Percentiles rank a stretch among this genome's conserved stretches.
These are phyloP conservation scores for Alternaria postmessia DNA, from an alignment of 2,329 filamentous ascomycete genomes.

Conservation along the genomic window DNA sequence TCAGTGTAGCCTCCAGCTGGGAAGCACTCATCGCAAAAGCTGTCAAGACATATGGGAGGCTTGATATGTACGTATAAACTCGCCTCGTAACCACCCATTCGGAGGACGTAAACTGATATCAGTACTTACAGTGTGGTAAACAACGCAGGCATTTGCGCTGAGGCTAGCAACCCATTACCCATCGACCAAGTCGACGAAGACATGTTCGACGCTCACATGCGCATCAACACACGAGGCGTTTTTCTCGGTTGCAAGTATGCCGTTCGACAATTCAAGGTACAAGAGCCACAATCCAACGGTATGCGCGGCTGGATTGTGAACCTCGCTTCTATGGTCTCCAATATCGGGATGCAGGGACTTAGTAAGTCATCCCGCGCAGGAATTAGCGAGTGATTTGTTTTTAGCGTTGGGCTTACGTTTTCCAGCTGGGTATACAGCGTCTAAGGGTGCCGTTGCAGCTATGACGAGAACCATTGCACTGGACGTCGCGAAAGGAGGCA, in stretches of 20 bases:
- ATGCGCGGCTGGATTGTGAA: constrained; percentile 53
- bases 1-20: too few relatives aligned
- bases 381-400: not conserved
- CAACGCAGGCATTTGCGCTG: not conserved
- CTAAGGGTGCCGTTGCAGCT: constrained; percentile 57
- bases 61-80: too few relatives aligned
- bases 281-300: constrained; percentile 38
- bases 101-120: not conserved
- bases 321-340: constrained; percentile 42
- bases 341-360: constrained; percentile 35
- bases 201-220: constrained; percentile 49
- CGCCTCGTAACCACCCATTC: not conserved
- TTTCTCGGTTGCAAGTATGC: constrained; percentile 53
- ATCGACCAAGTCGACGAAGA: constrained; percentile 18
- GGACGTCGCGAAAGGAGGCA: constrained; percentile 53
- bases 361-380: constrained; percentile 37
- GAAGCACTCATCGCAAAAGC: too few relatives aligned
- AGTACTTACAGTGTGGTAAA: not conserved
- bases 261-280: constrained; percentile 48
- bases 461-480: constrained; percentile 58
- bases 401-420: not conserved
- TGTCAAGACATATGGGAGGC: too few relatives aligned
- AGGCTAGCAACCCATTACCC: not conserved
- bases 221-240: constrained; percentile 49
- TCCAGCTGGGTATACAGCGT: constrained; percentile 55